These are phyloP conservation scores for Penicillium sp. DNA, from an alignment of 2,329 filamentous ascomycete species.

Conservation along the genomic window DNA sequence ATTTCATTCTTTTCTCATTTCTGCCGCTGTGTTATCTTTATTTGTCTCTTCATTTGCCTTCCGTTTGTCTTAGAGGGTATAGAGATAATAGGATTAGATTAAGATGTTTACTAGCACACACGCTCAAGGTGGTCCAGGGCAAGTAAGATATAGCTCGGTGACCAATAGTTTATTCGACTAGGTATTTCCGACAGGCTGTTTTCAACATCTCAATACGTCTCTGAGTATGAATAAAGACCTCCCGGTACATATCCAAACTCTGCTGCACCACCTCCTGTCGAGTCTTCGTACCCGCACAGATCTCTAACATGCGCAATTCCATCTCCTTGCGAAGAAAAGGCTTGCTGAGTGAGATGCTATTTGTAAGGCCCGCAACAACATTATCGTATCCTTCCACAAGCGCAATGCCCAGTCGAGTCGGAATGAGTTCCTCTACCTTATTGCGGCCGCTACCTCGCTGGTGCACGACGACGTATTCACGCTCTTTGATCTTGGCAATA, in stretches of 20 bases:
- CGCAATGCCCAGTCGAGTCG: conserved; percentile 83
- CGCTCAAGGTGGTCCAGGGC: not conserved
- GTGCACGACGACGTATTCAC: conserved; percentile 74
- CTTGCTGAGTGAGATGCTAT: conserved; percentile 70
- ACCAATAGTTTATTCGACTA: conserved; percentile 38
- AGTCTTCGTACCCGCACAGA: conserved; percentile 79
- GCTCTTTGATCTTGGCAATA: conserved; percentile 88
- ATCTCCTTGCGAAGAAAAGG: conserved; percentile 96
- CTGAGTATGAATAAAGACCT: conserved; percentile 76
- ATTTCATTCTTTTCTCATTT: not conserved
- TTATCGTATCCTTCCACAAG: conserved; percentile 91
- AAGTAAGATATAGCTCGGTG: not conserved
- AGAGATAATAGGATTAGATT: not conserved
- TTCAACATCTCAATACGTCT: conserved; percentile 64
- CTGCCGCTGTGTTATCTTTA: not conserved
- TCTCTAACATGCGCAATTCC: conserved; percentile 94
- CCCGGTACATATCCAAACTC: conserved; percentile 79
- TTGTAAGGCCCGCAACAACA: conserved; percentile 74
- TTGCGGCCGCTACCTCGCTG: conserved; percentile 47
- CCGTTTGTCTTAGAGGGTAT: not conserved
- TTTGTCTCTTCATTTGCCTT: not conserved
- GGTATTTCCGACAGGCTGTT: conserved; percentile 54
- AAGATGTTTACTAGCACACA: not conserved
- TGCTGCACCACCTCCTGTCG: conserved; percentile 71
- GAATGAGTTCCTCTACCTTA: conserved; percentile 77